These are phyloP conservation scores for Syzygium syzygioides DNA, from an alignment of 441 rosid genomes.

Conservation along the genomic window DNA sequence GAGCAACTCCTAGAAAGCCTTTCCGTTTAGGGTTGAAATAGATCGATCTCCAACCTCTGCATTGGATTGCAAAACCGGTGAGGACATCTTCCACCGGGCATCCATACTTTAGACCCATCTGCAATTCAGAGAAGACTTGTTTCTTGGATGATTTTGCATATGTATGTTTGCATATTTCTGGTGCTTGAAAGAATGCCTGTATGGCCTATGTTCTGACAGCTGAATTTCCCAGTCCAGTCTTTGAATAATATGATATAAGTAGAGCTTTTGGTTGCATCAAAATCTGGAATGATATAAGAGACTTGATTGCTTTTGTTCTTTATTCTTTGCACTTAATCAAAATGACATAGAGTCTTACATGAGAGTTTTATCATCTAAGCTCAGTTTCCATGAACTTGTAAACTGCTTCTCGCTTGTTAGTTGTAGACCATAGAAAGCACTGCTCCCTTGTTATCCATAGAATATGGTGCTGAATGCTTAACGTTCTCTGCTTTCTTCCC, in stretches of 20 bases:
- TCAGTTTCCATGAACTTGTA: neutral
- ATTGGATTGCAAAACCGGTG: slow-evolving; percentile 12
- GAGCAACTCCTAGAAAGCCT: slow-evolving; percentile 21
- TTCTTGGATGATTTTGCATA: neutral
- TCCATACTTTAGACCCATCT: slow-evolving; percentile 23
- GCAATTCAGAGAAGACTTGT: neutral
- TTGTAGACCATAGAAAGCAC: neutral
- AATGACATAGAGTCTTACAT: neutral
- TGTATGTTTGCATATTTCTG: neutral
- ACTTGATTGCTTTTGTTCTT: neutral
- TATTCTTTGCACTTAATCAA: neutral
- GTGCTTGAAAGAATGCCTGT: neutral
- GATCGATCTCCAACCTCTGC: slow-evolving; percentile 22
- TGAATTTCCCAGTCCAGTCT: neutral
- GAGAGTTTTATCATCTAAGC: neutral
- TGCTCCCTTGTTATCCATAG: neutral
- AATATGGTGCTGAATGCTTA: neutral
- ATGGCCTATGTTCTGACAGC: neutral
- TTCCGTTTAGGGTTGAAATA: slow-evolving; percentile 4
- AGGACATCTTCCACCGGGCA: slow-evolving; percentile 18
- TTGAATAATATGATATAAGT: neutral
- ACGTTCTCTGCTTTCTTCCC: neutral
- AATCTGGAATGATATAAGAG: neutral
- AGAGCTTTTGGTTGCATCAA: neutral
- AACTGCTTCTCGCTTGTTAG: neutral